Percentiles rank a stretch among this genome's conserved stretches.
phyloP scores from a whole-genome alignment of 441 rosid species.

The Eutrema salsugineum region DNA sequence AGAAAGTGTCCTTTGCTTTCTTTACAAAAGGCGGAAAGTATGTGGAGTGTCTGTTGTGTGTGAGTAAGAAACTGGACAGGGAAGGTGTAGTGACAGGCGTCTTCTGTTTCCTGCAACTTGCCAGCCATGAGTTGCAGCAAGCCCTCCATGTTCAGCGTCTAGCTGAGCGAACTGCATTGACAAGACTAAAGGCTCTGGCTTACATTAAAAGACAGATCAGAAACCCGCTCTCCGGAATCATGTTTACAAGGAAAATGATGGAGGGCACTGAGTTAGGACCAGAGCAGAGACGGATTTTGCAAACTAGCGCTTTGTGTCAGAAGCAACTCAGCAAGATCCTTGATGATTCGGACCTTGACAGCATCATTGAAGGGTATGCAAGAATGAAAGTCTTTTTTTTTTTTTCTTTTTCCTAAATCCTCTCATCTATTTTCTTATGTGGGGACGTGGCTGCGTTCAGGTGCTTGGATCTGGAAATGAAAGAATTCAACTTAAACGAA shows the following conservation, averaged over 20 bases:
- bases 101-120: slow-evolving; percentile 94
- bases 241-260: slow-evolving; percentile 68
- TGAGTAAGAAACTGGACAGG: slow-evolving; percentile 76
- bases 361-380: slow-evolving; percentile 77
- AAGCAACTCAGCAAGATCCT: slow-evolving; percentile 76
- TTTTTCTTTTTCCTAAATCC: background rate
- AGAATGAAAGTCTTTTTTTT: background rate
- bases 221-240: slow-evolving; percentile 80
- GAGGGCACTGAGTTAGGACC: slow-evolving; percentile 65
- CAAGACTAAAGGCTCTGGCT: slow-evolving; percentile 66
- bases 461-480: slow-evolving; percentile 80
- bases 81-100: slow-evolving; percentile 78
- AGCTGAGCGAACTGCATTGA: slow-evolving; percentile 75
- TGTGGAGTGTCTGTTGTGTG: slow-evolving; percentile 79
- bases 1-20: slow-evolving; percentile 79
- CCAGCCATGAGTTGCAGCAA: slow-evolving; percentile 86
- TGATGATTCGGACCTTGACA: slow-evolving; percentile 79
- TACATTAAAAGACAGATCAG: slow-evolving; percentile 75
- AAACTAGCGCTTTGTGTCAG: slow-evolving; percentile 77
- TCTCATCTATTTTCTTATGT: background rate
- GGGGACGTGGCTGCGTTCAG: slow-evolving; percentile 31
- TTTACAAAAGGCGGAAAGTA: slow-evolving; percentile 60
- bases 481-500: slow-evolving; percentile 61
- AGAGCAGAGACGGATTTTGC: slow-evolving; percentile 67
- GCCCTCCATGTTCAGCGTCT: slow-evolving; percentile 84